These are phyloP conservation scores for Yarrowia hollandica DNA, from an alignment of 805 yeast species.

Conservation along the genomic window DNA sequence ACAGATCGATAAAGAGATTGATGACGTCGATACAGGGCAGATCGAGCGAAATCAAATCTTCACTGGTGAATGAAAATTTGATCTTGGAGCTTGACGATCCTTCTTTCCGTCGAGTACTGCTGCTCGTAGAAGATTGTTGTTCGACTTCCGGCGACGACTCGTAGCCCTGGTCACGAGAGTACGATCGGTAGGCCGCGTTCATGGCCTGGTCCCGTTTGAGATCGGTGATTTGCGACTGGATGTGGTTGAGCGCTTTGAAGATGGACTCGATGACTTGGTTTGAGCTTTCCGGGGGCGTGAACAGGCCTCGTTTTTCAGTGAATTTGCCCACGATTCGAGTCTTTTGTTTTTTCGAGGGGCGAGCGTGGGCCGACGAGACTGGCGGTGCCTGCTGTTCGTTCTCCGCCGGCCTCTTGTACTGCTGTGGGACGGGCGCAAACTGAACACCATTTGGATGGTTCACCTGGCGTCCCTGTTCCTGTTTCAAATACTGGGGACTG, in stretches of 20 bases:
- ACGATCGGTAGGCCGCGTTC: conserved; percentile 18
- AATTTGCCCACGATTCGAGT: conserved; percentile 14
- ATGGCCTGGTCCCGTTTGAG: conserved; percentile 26
- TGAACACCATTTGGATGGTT: too few relatives aligned
- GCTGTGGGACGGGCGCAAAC: too few relatives aligned
- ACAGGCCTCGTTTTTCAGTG: not conserved
- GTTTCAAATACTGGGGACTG: too few relatives aligned
- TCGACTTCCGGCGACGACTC: conserved; percentile 25
- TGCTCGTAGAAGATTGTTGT: conserved; percentile 9
- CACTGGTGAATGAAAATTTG: conserved; percentile 20
- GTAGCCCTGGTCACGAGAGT: conserved; percentile 15
- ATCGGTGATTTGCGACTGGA: conserved; percentile 20
- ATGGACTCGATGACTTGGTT: conserved; percentile 22
- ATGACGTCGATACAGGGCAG: conserved; percentile 29
- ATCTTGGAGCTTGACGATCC: not conserved
- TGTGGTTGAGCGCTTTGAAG: conserved; percentile 13
- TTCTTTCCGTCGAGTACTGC: conserved; percentile 3
- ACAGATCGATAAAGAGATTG: conserved; percentile 26
- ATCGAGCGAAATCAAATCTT: conserved; percentile 21
- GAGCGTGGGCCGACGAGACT: too few relatives aligned
- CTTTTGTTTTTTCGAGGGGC: conserved; percentile 24
- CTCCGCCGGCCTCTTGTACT: not conserved
- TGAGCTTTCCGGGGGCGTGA: conserved; percentile 6
- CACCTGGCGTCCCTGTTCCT: too few relatives aligned
- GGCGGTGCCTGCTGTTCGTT: too few relatives aligned